Evolutionary conservation across 2,329 filamentous ascomycete genomes (phyloP), one percentile per base, ranked within the genome.

Genomic region (Colletotrichum shisoi): DNA sequence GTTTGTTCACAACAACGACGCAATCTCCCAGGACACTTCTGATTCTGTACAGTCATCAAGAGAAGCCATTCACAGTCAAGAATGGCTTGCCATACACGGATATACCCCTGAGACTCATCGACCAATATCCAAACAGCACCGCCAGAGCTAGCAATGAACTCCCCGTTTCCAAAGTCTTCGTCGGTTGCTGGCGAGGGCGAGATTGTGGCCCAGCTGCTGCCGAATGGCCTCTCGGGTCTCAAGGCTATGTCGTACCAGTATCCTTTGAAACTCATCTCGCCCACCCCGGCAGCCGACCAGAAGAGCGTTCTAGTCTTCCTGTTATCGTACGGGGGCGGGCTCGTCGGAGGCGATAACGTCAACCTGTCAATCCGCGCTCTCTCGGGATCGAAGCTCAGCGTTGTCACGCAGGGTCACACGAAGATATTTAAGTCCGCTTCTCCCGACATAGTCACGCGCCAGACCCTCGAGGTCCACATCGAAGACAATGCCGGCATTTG

Each of bases 271-370:
- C 86, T 99, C 64, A 92, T 99, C 69, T 91, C 93, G 0, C 93
- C 94, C 1, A 85, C 89, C 15, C 87, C 90, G 12, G 82, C 89
- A 6, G 83, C 85, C 54, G 81, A 85, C 46, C 84, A 89, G 63
- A 83, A 85, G 70, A 91, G 91, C 63, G 85, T 93, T 9, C 87
- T 95, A 39, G 89, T 97, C 46, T 98, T 97, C 75, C 84, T 98
- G 44, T 85, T 99, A 56, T 97, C 94, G 0, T 99, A 98, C 76
- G 95, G 95, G 57, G 95, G 95, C 49, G 95, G 95, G 2, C 87
- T 99, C 15, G 91, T 99, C 1, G 92, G 91, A 13, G 93, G 94
- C 48, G 95, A 99, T 77, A 83, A 86, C 70, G 90, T 98, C 76
- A 83, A 89, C 73, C 85, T 99, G 31, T 81, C 83, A 21, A 85